Evolutionary conservation across 148 eudicot genomes (phyloP), one percentile per base, ranked within the genome.

Genomic region (Rheum nobile): DNA sequence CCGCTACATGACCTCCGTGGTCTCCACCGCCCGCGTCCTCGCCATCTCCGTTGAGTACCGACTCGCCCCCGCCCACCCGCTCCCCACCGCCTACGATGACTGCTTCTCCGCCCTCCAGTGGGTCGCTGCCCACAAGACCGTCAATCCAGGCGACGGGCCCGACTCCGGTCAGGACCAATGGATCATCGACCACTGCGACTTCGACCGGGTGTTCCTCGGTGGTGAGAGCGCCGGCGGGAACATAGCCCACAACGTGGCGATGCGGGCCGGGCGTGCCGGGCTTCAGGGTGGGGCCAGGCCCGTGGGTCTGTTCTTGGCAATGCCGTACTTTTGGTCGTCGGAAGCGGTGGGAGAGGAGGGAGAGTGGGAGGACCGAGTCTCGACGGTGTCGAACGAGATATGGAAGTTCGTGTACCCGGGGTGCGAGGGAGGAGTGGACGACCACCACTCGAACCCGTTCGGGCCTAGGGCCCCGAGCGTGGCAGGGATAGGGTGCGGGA

Each of bases 171-270:
- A 74, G 16, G 87, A 83, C 4, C 83, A 82, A 13, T 85, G 88
- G 87, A 13, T 87, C 39, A 43, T 41, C 29, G 73, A 32, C 22
- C 44, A 80, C 28, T 85, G 86, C 3, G 82, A 86, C 34, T 28
- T 82, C 2, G 11, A 21, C 4, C 71, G 86, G 35, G 67, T 89
- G 6, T 89, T 72, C 48, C 28, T 84, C 0, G 93, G 89, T 7
- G 93, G 90, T 0, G 93, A 89, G 34, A 83, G 88, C 24, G 76
- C 90, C 0, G 90, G 90, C 0, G 90, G 82, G 1, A 89, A 85
- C 59, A 85, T 85, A 24, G 93, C 82, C 0, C 89, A 89, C 34
- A 79, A 85, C 19, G 31, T 85, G 4, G 81, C 79, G 0, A 75
- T 87, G 50, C 80, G 84, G 26, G 87, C 80, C 7, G 83, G 83